Percentiles rank a stretch among this genome's conserved stretches.
These are phyloP conservation scores for Pelargonium australe DNA, from an alignment of 441 rosid genomes.

Conservation along the genomic window DNA sequence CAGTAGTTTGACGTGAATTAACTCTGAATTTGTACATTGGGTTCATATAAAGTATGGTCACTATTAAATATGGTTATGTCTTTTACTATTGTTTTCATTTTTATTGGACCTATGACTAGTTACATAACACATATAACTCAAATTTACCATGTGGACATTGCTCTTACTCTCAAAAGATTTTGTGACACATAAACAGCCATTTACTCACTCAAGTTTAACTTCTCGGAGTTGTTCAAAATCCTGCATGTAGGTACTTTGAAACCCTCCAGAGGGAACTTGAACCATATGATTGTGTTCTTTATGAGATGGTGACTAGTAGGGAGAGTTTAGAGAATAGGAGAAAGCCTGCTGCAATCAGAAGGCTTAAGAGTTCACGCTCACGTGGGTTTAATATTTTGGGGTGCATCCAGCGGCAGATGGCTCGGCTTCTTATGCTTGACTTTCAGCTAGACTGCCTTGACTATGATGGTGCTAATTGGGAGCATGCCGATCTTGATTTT, in stretches of 20 bases:
- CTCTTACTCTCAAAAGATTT: background rate
- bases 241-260: conserved; percentile 53
- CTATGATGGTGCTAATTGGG: conserved; percentile 73
- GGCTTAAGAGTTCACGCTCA: conserved; percentile 46
- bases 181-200: background rate
- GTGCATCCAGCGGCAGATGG: conserved; percentile 83
- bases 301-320: conserved; percentile 89
- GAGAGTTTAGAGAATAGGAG: conserved; percentile 63
- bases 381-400: conserved; percentile 72
- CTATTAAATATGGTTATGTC: too few relatives aligned
- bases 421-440: conserved; percentile 60
- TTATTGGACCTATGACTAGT: too few relatives aligned
- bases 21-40: too few relatives aligned
- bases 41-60: too few relatives aligned
- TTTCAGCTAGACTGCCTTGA: conserved; percentile 86
- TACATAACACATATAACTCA: too few relatives aligned
- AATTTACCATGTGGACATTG: background rate
- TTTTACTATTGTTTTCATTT: too few relatives aligned
- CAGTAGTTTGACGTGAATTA: too few relatives aligned
- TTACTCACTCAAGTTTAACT: background rate
- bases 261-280: conserved; percentile 77
- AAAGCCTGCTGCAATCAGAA: conserved; percentile 41
- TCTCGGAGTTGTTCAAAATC: conserved; percentile 10
- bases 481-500: conserved; percentile 92
- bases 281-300: conserved; percentile 71